Percentiles rank a stretch among this genome's conserved stretches.
Evolutionary conservation across 495 filamentous ascomycete species (phyloP).

Genomic region (Penicillium canescens): DNA sequence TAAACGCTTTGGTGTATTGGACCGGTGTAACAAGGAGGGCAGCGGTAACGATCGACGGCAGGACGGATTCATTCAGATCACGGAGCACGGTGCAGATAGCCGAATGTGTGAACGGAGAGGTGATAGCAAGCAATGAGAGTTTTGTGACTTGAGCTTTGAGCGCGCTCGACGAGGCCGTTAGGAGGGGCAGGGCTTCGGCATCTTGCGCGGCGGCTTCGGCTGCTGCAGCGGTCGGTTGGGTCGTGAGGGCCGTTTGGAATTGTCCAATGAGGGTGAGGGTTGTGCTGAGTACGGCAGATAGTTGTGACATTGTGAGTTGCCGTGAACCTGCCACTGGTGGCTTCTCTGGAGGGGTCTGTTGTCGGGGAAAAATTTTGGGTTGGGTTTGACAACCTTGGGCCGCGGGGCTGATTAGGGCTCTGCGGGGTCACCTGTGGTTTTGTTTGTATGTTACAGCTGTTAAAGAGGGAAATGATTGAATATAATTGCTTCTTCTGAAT

Average conservation of each 20-base stretch:
- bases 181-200: conserved; percentile 54
- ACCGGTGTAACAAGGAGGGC: conserved; percentile 60
- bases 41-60: conserved; percentile 71
- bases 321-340: not conserved
- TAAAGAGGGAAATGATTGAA: not conserved
- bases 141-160: conserved; percentile 84
- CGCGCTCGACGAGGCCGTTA: conserved; percentile 63
- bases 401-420: conserved; percentile 42
- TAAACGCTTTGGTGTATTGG: conserved; percentile 58
- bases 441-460: not conserved
- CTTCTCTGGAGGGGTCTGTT: not conserved
- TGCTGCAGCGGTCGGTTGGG: conserved; percentile 18
- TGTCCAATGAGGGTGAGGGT: conserved; percentile 34
- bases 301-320: conserved; percentile 38
- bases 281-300: conserved; percentile 32
- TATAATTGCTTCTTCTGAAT: not conserved
- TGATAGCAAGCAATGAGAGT: conserved; percentile 80
- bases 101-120: conserved; percentile 76
- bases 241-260: conserved; percentile 39
- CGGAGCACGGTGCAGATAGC: conserved; percentile 68
- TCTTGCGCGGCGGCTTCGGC: conserved; percentile 33
- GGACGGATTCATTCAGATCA: conserved; percentile 61
- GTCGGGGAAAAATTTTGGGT: conserved; percentile 30
- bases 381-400: conserved; percentile 15
- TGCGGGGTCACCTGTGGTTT: conserved; percentile 30